These are phyloP conservation scores for Lenwebbia sp. DNA, from an alignment of 345 rosid species.

Conservation along the genomic window DNA sequence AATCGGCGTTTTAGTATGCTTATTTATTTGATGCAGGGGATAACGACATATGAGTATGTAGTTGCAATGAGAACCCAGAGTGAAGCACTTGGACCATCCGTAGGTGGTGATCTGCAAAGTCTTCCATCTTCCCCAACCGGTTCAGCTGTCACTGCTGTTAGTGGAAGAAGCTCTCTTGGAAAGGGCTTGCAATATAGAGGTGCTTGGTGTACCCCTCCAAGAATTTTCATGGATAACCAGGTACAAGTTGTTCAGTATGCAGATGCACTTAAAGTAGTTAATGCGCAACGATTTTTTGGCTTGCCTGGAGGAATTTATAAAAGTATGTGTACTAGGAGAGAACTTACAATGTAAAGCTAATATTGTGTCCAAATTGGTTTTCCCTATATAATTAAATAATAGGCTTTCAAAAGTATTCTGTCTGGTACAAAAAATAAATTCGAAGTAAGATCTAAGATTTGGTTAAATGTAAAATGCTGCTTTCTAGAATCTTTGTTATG, in stretches of 20 bases:
- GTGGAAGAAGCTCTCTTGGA: conserved; percentile 90
- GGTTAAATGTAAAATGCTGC: neutral
- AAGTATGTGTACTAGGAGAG: neutral
- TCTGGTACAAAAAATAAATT: neutral
- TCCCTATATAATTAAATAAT: neutral
- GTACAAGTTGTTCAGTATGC: conserved; percentile 15
- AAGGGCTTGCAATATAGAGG: conserved; percentile 76
- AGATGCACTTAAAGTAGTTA: neutral
- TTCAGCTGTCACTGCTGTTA: conserved; percentile 71
- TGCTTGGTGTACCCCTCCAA: conserved; percentile 94
- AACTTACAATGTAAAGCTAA: neutral
- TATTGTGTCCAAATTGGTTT: neutral
- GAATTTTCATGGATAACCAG: conserved; percentile 93
- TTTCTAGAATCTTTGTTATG: neutral
- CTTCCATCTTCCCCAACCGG: conserved; percentile 70
- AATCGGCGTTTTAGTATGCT: neutral
- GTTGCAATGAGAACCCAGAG: conserved; percentile 87
- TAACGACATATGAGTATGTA: conserved; percentile 89
- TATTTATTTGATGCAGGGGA: conserved; percentile 39
- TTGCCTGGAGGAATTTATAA: neutral
- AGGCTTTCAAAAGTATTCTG: neutral
- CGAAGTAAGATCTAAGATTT: neutral
- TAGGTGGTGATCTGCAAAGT: conserved; percentile 68
- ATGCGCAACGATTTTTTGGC: neutral
- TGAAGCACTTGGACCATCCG: conserved; percentile 65